These are phyloP conservation scores for Rhododendron ferrugineum DNA, from an alignment of 148 eudicot genomes.

Conservation along the genomic window DNA sequence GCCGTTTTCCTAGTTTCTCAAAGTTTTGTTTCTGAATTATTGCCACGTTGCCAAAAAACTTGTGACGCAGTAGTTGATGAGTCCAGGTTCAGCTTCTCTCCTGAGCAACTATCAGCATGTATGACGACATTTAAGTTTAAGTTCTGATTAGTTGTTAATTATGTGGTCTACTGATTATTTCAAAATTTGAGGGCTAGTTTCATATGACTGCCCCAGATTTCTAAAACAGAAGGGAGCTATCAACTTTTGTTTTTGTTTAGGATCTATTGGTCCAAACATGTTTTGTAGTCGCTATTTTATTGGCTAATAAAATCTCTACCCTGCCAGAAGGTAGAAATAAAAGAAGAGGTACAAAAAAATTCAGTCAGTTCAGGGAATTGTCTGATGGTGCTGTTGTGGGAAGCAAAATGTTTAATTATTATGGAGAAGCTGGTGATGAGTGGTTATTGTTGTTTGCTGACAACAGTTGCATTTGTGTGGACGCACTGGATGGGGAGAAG, in stretches of 20 bases:
- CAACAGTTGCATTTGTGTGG: not conserved
- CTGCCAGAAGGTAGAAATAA: not conserved
- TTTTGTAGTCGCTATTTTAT: not conserved
- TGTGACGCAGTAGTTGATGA: not conserved
- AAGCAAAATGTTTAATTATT: not conserved
- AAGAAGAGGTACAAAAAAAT: no score
- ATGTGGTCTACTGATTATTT: no score
- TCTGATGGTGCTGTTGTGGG: not conserved
- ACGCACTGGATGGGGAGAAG: not conserved
- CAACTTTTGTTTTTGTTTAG: not conserved
- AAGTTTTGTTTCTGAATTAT: not conserved
- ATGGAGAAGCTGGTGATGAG: not conserved
- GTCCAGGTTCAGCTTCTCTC: not conserved
- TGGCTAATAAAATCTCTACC: not conserved
- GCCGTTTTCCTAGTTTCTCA: not conserved
- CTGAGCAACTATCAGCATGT: not conserved
- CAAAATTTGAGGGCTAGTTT: not conserved
- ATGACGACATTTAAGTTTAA: not conserved
- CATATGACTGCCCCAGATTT: not conserved
- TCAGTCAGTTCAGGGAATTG: not conserved
- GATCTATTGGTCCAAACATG: not conserved
- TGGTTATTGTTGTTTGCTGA: not conserved
- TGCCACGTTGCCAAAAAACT: not conserved
- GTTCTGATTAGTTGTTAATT: not conserved
- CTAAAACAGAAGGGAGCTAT: not conserved